Base-by-base conservation (phyloP, 768 basidiomycete species). In the Mycena latifolia region DNA sequence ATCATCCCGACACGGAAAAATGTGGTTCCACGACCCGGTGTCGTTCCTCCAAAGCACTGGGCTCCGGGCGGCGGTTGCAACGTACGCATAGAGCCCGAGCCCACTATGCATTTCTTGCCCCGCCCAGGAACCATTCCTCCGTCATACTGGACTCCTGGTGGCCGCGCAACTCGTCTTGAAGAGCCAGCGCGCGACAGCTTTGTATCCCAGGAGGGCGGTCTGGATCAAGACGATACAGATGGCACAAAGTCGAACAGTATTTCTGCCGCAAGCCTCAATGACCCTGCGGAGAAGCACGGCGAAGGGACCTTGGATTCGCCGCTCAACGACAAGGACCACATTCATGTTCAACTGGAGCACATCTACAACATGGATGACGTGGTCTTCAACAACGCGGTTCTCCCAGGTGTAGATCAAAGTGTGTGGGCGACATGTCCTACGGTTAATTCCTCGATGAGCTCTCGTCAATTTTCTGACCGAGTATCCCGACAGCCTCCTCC, bases 391-490 rank as follows among this genome's bases (percentile, higher is more conserved):
- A n/a, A 46, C n/a, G 55, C 59, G 14, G 7, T 37, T 61, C 46
- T 66, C 28, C 60, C 65, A 6, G 54, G 53, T 27, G 43, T 61
- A 27, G 10, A 17, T 4, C 28, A 61, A 12, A 66, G 65, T 39
- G 33, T 52, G 29, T 66, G 65, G 59, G 65, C 60, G 7, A 66
- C 60, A 17, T 61, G 65, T 33, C 65, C 60, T 17, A 57, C 65
- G 41, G 65, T 66, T 20, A 6, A n/a, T 22, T 61, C n/a, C n/a
- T n/a, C n/a, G 18, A 25, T 20, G 14, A n/a, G 17, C 17, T 55
- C 29, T 28, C 24, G 29, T 33, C 14, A 8, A 33, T 22, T 35
- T 22, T 56, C 24, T 9, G n/a, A 29, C 39, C 27, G 4, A 33
- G n/a, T 51, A 6, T 27, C 15, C n/a, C 17, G 22, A 53, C 25